Conservation (phyloP, 1,139 yeast genomes). For the Yamadazyma trypodendri region DNA sequence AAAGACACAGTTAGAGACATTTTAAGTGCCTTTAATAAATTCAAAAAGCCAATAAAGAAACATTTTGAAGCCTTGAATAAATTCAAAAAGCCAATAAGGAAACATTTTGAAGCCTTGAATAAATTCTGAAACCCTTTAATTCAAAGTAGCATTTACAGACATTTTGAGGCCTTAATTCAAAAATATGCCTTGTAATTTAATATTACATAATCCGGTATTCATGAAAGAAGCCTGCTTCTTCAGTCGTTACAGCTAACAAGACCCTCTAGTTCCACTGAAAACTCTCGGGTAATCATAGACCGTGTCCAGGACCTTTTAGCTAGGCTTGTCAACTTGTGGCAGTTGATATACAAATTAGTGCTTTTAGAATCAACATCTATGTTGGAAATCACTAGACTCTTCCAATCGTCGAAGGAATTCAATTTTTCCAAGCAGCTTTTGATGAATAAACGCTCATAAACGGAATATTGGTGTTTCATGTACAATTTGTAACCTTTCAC, state of each 20-base stretch:
- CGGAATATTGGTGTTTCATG: conserved; percentile 25
- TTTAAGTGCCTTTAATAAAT: no score
- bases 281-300: conserved; percentile 20
- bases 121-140: no score
- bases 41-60: no score
- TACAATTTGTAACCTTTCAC: conserved; percentile 6
- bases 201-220: no score
- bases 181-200: background rate
- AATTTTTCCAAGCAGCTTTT: conserved; percentile 40
- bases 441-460: conserved; percentile 37
- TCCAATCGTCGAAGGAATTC: conserved; percentile 44
- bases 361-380: conserved; percentile 17
- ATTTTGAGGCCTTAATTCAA: no score
- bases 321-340: conserved; percentile 8
- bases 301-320: conserved; percentile 1
- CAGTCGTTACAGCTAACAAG: no score
- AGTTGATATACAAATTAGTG: conserved; percentile 20
- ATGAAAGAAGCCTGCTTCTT: no score
- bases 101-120: no score
- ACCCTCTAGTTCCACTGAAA: conserved; percentile 34
- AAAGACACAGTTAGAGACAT: no score
- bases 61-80: no score
- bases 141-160: no score
- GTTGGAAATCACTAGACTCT: conserved; percentile 33
- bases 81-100: no score